Evolutionary conservation across 2,329 filamentous ascomycete genomes (phyloP).

Genomic region (Kalmusia sp.): DNA sequence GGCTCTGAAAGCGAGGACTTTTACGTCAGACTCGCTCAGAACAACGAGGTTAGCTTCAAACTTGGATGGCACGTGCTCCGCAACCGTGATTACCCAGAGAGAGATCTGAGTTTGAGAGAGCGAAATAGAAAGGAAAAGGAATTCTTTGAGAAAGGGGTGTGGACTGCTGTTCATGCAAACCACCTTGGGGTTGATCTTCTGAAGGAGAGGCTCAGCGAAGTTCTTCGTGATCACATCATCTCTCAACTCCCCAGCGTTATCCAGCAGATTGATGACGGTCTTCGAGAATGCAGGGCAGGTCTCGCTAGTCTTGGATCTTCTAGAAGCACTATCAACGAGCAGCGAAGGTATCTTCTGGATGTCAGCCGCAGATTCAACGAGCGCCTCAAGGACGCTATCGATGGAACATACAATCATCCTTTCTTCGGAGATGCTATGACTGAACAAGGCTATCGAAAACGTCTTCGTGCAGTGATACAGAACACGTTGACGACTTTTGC

Average conservation of each 20-base stretch:
- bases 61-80: conserved; percentile 62
- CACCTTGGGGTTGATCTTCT: conserved; percentile 25
- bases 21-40: conserved; percentile 47
- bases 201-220: conserved; percentile 27
- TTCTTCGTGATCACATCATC: conserved; percentile 28
- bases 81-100: conserved; percentile 50
- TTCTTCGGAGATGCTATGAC: conserved; percentile 55
- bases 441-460: conserved; percentile 21
- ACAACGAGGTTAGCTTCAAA: conserved; percentile 46
- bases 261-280: conserved; percentile 22
- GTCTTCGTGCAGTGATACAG: conserved; percentile 29
- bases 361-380: conserved; percentile 51
- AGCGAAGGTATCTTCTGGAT: conserved; percentile 57
- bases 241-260: conserved; percentile 37
- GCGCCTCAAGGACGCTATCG: conserved; percentile 54
- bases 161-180: conserved; percentile 45
- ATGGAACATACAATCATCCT: conserved; percentile 52
- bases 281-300: conserved; percentile 20
- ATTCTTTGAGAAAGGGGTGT: conserved; percentile 43
- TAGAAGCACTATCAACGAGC: conserved; percentile 54
- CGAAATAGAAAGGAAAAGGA: conserved; percentile 45
- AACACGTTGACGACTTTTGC: conserved; percentile 26
- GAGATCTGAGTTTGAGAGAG: conserved; percentile 33
- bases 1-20: conserved; percentile 50
- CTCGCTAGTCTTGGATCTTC: conserved; percentile 58